Percentiles rank a stretch among this genome's conserved stretches.
Evolutionary conservation across 2,329 filamentous ascomycete species (phyloP).

Genomic region (Metarhizium brunneum): DNA sequence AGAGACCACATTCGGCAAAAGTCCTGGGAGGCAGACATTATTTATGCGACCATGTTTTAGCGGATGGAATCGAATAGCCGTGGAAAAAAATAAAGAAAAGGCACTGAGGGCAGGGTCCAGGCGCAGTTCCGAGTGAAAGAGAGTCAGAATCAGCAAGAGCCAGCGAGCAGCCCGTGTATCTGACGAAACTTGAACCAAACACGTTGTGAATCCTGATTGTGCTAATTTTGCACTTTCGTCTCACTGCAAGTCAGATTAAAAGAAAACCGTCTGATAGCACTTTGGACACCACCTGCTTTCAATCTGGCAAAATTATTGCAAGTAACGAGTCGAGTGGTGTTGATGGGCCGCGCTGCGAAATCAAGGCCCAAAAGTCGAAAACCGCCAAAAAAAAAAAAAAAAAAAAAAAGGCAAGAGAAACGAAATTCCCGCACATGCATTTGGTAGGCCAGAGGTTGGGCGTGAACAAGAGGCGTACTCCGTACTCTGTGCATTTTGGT

Average conservation of each 20-base stretch:
- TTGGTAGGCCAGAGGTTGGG: not conserved
- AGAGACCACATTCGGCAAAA: not conserved
- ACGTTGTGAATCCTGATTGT: not conserved
- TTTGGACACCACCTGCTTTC: not conserved
- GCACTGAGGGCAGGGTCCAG: not conserved
- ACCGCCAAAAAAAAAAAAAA: not conserved
- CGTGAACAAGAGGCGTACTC: not conserved
- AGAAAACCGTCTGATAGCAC: too few relatives aligned
- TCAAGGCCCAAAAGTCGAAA: not conserved
- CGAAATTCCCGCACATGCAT: not conserved
- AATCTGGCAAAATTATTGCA: not conserved
- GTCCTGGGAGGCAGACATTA: not conserved
- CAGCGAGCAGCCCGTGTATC: slow-evolving; percentile 3
- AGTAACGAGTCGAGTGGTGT: not conserved
- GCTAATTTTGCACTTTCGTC: not conserved
- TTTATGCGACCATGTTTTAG: not conserved
- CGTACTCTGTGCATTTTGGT: not conserved
- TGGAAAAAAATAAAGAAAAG: not conserved
- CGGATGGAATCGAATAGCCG: not conserved
- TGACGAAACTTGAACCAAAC: not conserved
- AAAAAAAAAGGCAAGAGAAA: not conserved
- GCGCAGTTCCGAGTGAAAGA: not conserved
- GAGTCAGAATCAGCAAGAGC: slow-evolving; percentile 5
- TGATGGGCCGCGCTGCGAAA: not conserved
- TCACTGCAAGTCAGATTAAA: too few relatives aligned